Percentiles rank a stretch among this genome's conserved stretches.
Evolutionary conservation across 345 rosid genomes (phyloP).

Genomic region (Leavenworthia alabamica): DNA sequence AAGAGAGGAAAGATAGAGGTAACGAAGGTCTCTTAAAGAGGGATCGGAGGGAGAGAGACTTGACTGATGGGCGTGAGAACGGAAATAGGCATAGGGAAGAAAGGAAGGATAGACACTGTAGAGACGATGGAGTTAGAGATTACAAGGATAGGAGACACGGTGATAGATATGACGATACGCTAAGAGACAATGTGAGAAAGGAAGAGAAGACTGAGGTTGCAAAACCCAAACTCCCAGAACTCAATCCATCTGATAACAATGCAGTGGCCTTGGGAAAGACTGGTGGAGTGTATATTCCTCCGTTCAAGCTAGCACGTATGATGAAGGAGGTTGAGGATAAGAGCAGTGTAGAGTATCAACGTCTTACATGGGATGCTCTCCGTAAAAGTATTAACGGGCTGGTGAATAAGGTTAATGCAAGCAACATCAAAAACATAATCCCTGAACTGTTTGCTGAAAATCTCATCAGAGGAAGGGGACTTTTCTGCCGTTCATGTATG

Average conservation of each 20-base stretch:
- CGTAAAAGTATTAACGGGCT: constrained; percentile 83
- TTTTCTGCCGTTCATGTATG: constrained; percentile 78
- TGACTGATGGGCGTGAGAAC: constrained; percentile 18
- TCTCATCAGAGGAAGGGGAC: constrained; percentile 77
- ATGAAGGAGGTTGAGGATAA: constrained; percentile 33
- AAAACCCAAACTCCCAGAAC: constrained; percentile 40
- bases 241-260: constrained; percentile 35
- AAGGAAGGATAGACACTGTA: constrained; percentile 25
- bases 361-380: constrained; percentile 89
- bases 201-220: constrained; percentile 34
- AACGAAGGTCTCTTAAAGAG: constrained; percentile 19
- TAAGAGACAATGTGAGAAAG: constrained; percentile 27
- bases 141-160: constrained; percentile 25
- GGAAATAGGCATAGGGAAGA: constrained; percentile 28
- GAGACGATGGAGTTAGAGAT: constrained; percentile 26
- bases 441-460: constrained; percentile 79
- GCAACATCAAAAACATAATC: constrained; percentile 68
- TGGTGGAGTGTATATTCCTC: too few relatives aligned
- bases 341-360: constrained; percentile 71
- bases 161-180: constrained; percentile 28
- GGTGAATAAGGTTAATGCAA: constrained; percentile 74
- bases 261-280: constrained; percentile 13
- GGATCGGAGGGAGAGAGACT: constrained; percentile 32
- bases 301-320: too few relatives aligned
- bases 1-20: constrained; percentile 16